Evolutionary conservation across 352 stramenopile genomes (phyloP).

Genomic region (Phytophthora nicotianae): DNA sequence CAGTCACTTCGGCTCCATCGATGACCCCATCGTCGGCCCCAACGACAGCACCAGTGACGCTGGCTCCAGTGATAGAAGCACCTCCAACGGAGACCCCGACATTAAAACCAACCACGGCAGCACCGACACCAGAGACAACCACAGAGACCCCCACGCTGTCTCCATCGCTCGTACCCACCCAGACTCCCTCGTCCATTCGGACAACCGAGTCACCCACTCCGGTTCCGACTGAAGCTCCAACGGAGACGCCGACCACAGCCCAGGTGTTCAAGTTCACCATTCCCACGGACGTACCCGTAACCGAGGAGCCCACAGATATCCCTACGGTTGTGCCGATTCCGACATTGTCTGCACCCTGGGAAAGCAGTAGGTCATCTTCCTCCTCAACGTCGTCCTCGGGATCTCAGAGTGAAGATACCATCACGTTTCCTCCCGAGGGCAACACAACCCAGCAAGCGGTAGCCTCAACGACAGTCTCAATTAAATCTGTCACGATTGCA

Average conservation of each 20-base stretch:
- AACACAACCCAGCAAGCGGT: conserved; percentile 13
- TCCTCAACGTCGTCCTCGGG: conserved; percentile 10
- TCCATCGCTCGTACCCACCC: neutral
- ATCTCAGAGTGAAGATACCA: conserved; percentile 12
- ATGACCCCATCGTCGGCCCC: neutral
- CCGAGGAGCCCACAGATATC: neutral
- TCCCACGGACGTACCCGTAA: conserved; percentile 10
- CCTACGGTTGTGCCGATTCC: conserved; percentile 5
- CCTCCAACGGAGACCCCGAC: neutral
- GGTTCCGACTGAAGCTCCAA: conserved; percentile 20
- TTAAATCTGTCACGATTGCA: conserved; percentile 13
- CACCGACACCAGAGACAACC: conserved; percentile 4
- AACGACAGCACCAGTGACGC: conserved; percentile 1
- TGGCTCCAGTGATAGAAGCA: neutral
- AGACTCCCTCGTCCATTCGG: neutral
- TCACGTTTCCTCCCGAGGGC: conserved; percentile 20
- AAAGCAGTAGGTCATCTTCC: conserved; percentile 10
- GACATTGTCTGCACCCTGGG: conserved; percentile 12
- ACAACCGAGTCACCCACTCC: neutral
- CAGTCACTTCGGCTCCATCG: neutral
- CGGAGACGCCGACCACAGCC: conserved; percentile 13
- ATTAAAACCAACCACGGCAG: conserved; percentile 7
- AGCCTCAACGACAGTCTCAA: conserved; percentile 6
- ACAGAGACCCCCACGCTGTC: conserved; percentile 17
- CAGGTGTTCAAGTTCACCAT: conserved; percentile 9